Conservation (phyloP, 2,329 filamentous ascomycete species). For the Apiospora koreana region DNA sequence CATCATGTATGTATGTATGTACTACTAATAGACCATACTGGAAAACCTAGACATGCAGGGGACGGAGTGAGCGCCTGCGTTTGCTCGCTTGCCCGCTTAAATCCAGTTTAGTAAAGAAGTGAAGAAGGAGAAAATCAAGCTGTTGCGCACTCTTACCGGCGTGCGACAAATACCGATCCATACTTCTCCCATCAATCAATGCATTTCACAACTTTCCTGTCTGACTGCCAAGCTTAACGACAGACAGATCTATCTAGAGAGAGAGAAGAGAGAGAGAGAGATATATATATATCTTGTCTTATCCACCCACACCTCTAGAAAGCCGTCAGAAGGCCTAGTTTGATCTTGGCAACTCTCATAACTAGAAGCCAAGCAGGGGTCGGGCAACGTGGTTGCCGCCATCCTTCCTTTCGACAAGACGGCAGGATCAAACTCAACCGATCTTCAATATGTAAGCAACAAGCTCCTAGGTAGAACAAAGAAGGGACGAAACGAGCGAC, state of each 20-base stretch:
- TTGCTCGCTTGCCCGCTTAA: background rate
- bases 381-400: background rate
- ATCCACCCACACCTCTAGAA: background rate
- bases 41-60: background rate
- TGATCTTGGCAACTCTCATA: background rate
- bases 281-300: background rate
- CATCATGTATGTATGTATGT: background rate
- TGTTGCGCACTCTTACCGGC: too few relatives aligned
- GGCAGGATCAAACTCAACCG: conserved; percentile 7
- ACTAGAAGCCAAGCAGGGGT: background rate
- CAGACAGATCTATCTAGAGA: background rate
- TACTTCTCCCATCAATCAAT: too few relatives aligned
- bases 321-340: too few relatives aligned
- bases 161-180: too few relatives aligned
- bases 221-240: too few relatives aligned
- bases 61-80: background rate
- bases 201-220: too few relatives aligned
- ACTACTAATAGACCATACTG: background rate
- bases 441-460: conserved; percentile 1
- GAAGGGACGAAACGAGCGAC: background rate
- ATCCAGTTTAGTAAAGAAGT: background rate
- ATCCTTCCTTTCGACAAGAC: background rate
- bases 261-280: too few relatives aligned
- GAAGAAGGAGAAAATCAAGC: background rate
- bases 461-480: background rate